Evolutionary conservation across 306 rosid genomes (phyloP).

Genomic region (Trifolium subterraneum): DNA sequence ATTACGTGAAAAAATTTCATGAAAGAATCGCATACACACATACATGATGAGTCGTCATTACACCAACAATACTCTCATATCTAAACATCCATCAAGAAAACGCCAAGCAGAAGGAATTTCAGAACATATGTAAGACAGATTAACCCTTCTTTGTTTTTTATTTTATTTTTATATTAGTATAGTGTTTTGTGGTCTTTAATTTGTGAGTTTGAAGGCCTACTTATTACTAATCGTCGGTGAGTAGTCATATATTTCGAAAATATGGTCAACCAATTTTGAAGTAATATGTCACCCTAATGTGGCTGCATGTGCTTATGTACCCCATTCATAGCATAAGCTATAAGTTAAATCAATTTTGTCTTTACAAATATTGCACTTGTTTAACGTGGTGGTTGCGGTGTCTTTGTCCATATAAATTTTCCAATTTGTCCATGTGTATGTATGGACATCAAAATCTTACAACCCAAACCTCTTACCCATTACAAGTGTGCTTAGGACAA

Average conservation of each 20-base stretch:
- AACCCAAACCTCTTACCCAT: background rate
- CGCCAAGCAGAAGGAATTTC: conserved; percentile 6
- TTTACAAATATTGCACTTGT: conserved; percentile 6
- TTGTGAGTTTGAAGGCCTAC: background rate
- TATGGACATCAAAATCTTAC: conserved; percentile 17
- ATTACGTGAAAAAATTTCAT: no score
- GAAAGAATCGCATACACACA: no score
- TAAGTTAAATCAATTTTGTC: conserved; percentile 1
- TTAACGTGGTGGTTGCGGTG: conserved; percentile 39
- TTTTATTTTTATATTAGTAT: background rate
- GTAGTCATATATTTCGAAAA: conserved; percentile 17
- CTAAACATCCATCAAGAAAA: background rate
- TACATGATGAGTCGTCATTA: background rate
- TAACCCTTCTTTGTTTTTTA: background rate
- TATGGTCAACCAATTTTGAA: conserved; percentile 43
- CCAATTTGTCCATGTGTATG: conserved; percentile 1
- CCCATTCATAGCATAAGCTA: conserved; percentile 23
- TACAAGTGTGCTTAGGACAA: background rate
- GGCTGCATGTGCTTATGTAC: conserved; percentile 39
- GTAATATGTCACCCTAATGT: conserved; percentile 20
- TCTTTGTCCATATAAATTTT: conserved; percentile 39
- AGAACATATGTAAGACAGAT: background rate
- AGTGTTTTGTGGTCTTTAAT: background rate
- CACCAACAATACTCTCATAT: background rate
- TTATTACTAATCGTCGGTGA: conserved; percentile 41